Base-by-base conservation (phyloP, 1,139 yeast species). In the Candida neerlandica region DNA sequence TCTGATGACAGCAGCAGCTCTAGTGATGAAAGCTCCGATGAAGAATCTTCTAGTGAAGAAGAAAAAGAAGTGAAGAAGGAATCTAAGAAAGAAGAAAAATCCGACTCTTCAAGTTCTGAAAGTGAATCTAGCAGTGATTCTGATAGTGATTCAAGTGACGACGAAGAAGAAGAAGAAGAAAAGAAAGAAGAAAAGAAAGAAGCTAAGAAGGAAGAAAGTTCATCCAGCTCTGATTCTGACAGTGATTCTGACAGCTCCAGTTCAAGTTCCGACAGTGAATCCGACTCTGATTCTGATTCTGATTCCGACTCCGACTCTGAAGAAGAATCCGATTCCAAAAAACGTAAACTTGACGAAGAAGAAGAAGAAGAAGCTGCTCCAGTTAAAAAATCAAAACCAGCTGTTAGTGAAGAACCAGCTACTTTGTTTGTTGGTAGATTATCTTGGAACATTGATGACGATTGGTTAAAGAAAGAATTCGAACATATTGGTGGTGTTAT, bases 371-470 rank as follows among this genome's bases (percentile, higher is more conserved):
- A 51, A 23, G 49, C 64, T 50, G 7, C 47, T 18, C 32, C 43
- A 34, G 43, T 41, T 19, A 73, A 74, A 65, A 74, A 71, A 62
- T 63, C 68, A 47, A 73, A 69, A 65, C 55, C 59, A 47, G 64
- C 63, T n/a, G 66, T 63, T 55, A 65, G 61, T 27, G 66, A 64
- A 55, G 89, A 88, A 71, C 88, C 92, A 62, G 89, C 94, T 53
- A 94, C 98, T 56, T 74, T 94, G 60, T 94, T 94, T 65, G 98
- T 91, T 58, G 99, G 99, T 64, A 86, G 98, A 77, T 84, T 94
- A 64, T 91, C 99, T 32, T 94, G 98, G 98, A 89, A 86, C 74
- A 81, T 94, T 64, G 99, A 94, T 65, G 98, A 91, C 67, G 96
- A 85, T 52, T 89, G 96, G 96, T 84, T 94, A 70, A 79, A 79